A percentile compares a stretch with the other conserved stretches of the same genome.
Evolutionary conservation across 2,329 filamentous ascomycete genomes (phyloP).

Genomic region (Ascochyta fabae): DNA sequence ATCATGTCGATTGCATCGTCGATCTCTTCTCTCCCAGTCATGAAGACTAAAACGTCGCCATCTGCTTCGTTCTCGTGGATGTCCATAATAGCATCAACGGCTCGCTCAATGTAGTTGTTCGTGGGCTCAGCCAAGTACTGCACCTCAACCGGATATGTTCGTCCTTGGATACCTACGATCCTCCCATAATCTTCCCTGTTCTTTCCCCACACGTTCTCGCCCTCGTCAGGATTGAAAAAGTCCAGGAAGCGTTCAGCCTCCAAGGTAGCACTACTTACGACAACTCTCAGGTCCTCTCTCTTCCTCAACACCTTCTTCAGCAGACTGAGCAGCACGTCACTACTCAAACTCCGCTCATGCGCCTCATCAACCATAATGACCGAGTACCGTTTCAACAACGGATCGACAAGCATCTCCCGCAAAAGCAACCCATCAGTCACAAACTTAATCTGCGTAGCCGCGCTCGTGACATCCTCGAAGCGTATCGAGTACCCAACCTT

Average conservation of each 20-base stretch:
- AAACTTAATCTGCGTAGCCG: conserved; percentile 88
- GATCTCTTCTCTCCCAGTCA: conserved; percentile 94
- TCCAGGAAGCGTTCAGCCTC: conserved; percentile 84
- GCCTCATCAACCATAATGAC: conserved; percentile 98
- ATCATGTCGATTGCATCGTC: conserved; percentile 81
- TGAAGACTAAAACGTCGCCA: conserved; percentile 88
- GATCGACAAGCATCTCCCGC: conserved; percentile 90
- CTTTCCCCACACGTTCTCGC: conserved; percentile 45
- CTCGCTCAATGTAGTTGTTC: conserved; percentile 85
- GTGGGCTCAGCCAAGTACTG: conserved; percentile 79
- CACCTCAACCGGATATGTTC: conserved; percentile 86
- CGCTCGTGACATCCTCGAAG: conserved; percentile 89
- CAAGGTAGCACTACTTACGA: conserved; percentile 91
- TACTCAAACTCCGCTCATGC: conserved; percentile 91
- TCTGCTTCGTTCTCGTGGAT: conserved; percentile 82
- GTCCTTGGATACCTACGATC: conserved; percentile 85
- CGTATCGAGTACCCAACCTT: conserved; percentile 87
- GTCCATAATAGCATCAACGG: conserved; percentile 82
- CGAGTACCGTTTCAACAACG: conserved; percentile 86
- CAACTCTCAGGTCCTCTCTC: conserved; percentile 80
- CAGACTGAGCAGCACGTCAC: conserved; percentile 86
- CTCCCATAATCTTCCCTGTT: conserved; percentile 57
- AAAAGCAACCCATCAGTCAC: conserved; percentile 91
- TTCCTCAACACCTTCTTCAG: conserved; percentile 88
- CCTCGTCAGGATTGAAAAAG: conserved; percentile 70